These are phyloP conservation scores for Fagus crenata DNA, from an alignment of 306 rosid genomes.

Conservation along the genomic window DNA sequence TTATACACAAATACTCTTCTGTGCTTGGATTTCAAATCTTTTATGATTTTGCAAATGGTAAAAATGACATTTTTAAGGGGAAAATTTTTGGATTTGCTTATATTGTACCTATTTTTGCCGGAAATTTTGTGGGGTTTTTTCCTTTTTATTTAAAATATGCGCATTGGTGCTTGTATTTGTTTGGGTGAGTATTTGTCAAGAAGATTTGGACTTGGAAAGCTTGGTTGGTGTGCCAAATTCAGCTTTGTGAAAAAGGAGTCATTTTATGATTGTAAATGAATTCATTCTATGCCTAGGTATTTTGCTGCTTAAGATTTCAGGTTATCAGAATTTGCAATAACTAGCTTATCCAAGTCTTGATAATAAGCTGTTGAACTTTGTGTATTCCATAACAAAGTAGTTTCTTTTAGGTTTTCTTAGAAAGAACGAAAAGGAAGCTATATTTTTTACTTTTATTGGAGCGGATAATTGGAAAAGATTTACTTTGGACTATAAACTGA, in stretches of 20 bases:
- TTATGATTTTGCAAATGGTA: neutral
- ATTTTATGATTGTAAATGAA: neutral
- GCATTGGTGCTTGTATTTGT: neutral
- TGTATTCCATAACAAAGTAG: neutral
- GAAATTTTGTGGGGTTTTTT: neutral
- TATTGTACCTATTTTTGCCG: neutral
- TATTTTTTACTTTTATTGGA: neutral
- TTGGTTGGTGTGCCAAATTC: neutral
- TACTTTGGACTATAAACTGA: neutral
- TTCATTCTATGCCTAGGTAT: neutral
- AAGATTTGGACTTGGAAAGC: too few relatives aligned
- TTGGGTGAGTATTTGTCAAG: neutral
- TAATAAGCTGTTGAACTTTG: neutral
- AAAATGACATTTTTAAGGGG: too few relatives aligned
- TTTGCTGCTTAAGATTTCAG: neutral
- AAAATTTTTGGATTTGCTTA: neutral
- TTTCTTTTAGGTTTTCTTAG: neutral
- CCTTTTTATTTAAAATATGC: neutral
- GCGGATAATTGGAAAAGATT: neutral
- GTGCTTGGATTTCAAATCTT: neutral
- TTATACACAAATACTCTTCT: neutral
- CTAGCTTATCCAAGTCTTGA: neutral
- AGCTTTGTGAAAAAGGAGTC: neutral
- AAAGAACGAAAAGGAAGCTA: neutral
- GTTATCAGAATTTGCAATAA: neutral